These are phyloP conservation scores for Aspergillus niger DNA, from an alignment of 2,329 filamentous ascomycete species.

Conservation along the genomic window DNA sequence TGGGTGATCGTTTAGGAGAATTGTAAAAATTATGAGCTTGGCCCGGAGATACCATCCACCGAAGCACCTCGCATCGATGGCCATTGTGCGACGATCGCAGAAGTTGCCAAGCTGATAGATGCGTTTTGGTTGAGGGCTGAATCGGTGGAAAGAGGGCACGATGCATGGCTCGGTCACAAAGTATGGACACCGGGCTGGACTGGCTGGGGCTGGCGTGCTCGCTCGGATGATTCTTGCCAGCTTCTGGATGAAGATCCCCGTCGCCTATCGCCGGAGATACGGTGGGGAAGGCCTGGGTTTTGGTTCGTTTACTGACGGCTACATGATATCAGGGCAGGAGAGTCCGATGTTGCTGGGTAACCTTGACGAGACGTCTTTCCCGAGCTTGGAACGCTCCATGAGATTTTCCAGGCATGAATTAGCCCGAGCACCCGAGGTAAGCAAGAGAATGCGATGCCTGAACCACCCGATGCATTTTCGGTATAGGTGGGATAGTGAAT, in stretches of 20 bases:
- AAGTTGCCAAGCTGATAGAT: neutral
- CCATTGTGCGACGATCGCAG: neutral
- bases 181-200: neutral
- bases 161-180: neutral
- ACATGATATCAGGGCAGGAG: neutral
- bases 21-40: neutral
- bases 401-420: constrained; percentile 7
- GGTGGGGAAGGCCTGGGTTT: neutral
- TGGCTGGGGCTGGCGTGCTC: neutral
- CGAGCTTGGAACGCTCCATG: neutral
- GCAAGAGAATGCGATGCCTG: constrained; percentile 16
- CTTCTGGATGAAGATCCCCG: constrained; percentile 3
- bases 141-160: constrained; percentile 1
- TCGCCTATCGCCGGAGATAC: constrained; percentile 2
- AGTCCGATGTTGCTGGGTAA: neutral
- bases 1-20: neutral
- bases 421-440: constrained; percentile 27
- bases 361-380: neutral
- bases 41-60: neutral
- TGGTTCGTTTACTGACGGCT: constrained; percentile 2
- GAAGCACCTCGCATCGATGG: neutral
- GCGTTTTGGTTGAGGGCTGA: neutral
- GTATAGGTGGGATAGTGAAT: neutral
- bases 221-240: constrained; percentile 3
- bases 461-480: constrained; percentile 21